These are phyloP conservation scores for Pseudogymnoascus sp. DNA, from an alignment of 2,329 filamentous ascomycete species.

Conservation along the genomic window DNA sequence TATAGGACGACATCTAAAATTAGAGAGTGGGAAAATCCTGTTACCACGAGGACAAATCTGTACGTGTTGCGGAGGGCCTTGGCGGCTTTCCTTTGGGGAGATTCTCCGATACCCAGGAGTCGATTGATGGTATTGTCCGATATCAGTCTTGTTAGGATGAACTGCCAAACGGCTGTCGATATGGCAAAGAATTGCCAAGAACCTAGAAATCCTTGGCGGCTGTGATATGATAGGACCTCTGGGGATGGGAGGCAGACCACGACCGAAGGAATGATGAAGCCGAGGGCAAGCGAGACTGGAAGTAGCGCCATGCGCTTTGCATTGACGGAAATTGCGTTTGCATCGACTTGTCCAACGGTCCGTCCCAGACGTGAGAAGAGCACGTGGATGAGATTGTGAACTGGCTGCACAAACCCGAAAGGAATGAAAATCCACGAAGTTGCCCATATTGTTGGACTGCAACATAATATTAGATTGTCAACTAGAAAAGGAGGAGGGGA, in stretches of 20 bases:
- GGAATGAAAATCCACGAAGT: background rate
- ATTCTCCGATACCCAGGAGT: background rate
- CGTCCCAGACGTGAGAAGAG: background rate
- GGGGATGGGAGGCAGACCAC: constrained; percentile 39
- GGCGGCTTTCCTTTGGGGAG: background rate
- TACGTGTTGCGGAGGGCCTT: background rate
- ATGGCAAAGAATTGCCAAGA: constrained; percentile 46
- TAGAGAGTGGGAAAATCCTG: background rate
- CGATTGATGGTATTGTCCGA: background rate
- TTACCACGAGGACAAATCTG: background rate
- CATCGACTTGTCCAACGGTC: background rate
- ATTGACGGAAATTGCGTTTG: background rate
- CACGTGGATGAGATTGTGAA: constrained; percentile 1
- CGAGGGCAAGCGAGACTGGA: constrained; percentile 35
- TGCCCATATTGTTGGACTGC: background rate
- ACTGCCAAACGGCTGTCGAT: constrained; percentile 37
- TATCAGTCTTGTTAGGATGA: constrained; percentile 16
- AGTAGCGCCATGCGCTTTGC: constrained; percentile 22
- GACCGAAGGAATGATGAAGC: constrained; percentile 38
- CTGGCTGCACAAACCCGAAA: background rate
- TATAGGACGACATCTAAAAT: background rate
- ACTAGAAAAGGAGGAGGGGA: background rate
- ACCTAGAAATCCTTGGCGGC: constrained; percentile 41
- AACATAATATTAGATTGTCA: background rate
- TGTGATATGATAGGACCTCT: constrained; percentile 30